A percentile compares a stretch with the other conserved stretches of the same genome.
Conservation (phyloP, 208 protist species). For the Trypanosoma mega region DNA sequence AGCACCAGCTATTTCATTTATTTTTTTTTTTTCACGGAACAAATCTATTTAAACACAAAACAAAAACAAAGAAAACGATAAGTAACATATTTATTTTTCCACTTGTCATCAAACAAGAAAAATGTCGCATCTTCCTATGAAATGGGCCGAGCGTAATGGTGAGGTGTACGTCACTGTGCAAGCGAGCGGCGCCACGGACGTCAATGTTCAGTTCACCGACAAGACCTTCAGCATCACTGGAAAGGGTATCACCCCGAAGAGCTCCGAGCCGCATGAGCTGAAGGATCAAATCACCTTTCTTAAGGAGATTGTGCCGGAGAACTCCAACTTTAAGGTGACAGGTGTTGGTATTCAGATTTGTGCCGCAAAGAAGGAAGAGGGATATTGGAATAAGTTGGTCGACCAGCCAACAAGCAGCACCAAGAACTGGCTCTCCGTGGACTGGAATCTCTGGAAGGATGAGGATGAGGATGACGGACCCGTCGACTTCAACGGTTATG, state of each 20-base stretch:
- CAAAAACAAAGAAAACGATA: too few relatives aligned
- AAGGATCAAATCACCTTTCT: slow-evolving; percentile 70
- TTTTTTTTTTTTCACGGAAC: slow-evolving; percentile 9
- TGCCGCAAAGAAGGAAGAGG: slow-evolving; percentile 85
- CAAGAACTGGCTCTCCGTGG: slow-evolving; percentile 81
- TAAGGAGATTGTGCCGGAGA: slow-evolving; percentile 77
- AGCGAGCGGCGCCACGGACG: slow-evolving; percentile 65
- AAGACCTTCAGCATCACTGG: slow-evolving; percentile 70
- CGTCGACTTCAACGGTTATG: slow-evolving; percentile 80
- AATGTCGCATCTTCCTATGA: slow-evolving; percentile 84
- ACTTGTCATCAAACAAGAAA: too few relatives aligned
- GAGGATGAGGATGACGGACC: slow-evolving; percentile 83
- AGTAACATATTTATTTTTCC: too few relatives aligned
- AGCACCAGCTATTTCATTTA: background rate
- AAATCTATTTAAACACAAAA: too few relatives aligned
- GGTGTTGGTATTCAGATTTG: slow-evolving; percentile 85
- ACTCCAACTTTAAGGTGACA: slow-evolving; percentile 86
- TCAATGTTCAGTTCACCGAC: slow-evolving; percentile 76
- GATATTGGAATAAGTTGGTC: slow-evolving; percentile 86
- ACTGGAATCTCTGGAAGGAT: slow-evolving; percentile 93
- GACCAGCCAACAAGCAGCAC: slow-evolving; percentile 67
- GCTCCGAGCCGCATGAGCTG: slow-evolving; percentile 61
- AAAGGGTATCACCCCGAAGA: slow-evolving; percentile 67
- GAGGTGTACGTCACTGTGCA: slow-evolving; percentile 88
- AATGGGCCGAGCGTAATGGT: slow-evolving; percentile 90